A percentile compares a stretch with the other conserved stretches of the same genome.
phyloP scores from a whole-genome alignment of 1,139 yeast genomes.

The Scheffersomyces insectosa region DNA sequence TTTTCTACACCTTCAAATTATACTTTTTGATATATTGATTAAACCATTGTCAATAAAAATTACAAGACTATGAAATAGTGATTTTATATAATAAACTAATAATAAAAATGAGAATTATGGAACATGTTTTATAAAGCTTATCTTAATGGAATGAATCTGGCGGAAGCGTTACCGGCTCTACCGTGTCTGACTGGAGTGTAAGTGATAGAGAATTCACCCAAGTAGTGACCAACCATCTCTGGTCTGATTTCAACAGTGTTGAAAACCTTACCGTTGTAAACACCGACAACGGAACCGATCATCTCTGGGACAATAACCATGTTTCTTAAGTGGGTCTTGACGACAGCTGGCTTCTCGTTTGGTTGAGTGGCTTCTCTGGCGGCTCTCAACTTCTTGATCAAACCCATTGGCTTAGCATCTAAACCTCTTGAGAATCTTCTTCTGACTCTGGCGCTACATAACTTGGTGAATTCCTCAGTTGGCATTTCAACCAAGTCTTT shows the following conservation, averaged over 20 bases:
- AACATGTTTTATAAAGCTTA: conserved; percentile 20
- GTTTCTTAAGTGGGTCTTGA: conserved; percentile 99
- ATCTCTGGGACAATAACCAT: conserved; percentile 99
- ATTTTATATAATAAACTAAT: neutral
- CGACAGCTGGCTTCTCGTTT: conserved; percentile 96
- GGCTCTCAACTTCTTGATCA: conserved; percentile 97
- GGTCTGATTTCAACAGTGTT: conserved; percentile 99
- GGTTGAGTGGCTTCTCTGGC: conserved; percentile 92
- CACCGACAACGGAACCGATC: conserved; percentile 98
- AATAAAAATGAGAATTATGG: conserved; percentile 2
- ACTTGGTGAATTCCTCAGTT: conserved; percentile 95
- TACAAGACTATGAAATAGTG: conserved; percentile 10
- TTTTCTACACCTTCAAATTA: no score
- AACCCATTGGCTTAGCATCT: conserved; percentile 93
- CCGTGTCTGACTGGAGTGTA: conserved; percentile 99
- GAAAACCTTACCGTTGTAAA: conserved; percentile 99
- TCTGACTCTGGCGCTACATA: conserved; percentile 98
- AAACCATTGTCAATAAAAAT: conserved; percentile 13
- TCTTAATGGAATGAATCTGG: conserved; percentile 75
- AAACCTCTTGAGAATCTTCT: conserved; percentile 99
- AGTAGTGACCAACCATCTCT: conserved; percentile 99
- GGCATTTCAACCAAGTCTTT: conserved; percentile 91
- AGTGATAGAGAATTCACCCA: conserved; percentile 99
- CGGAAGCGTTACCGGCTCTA: conserved; percentile 95
- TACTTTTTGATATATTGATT: conserved; percentile 5